Evolutionary conservation across 768 basidiomycete genomes (phyloP), one percentile per base, ranked within the genome.

Genomic region (Tricholoma sp.): DNA sequence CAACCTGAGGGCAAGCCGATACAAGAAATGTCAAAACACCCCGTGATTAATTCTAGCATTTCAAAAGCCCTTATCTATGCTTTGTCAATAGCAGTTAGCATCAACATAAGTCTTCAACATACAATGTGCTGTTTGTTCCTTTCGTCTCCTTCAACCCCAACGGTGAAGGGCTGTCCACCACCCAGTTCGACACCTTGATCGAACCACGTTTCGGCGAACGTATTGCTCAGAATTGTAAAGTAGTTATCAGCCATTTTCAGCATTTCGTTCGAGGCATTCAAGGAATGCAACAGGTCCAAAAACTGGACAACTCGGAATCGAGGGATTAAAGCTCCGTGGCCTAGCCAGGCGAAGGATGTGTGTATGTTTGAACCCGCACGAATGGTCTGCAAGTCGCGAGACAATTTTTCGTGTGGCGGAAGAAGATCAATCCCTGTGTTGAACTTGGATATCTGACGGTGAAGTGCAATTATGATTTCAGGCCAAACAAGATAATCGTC

Each of bases 191-290:
- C 77, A n/a, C 81, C 81, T 59, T 82, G 79, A 60, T 85, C 83
- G 55, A 85, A 80, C 85, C 86, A 87, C 9, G 78, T 69, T 65
- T 86, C 83, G 1, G 84, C 79, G 39, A 80, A 64, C 18, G 66
- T 68, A 64, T 86, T 88, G 55, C 71, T 73, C 49, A 88, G 67
- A 51, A 88, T 71, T 1, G 84, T 74, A 63, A 80, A 88, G 61
- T 86, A 86, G 59, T 88, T 88, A 64, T 88, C 87, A 3, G 85
- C 83, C 84, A 86, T 87, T 61, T 79, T 75, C 63, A 75, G 69
- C 60, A 85, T 78, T 35, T 82, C 80, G 3, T 74, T 67, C 0
- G 81, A 74, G 37, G 76, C 67, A 34, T 79, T 73, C 34, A 85
- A 67, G 16, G 54, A 54, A 4, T 71, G 56, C 60, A 86, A 65